phyloP scores from a whole-genome alignment of 441 rosid genomes.

The Jatropha multifida region DNA sequence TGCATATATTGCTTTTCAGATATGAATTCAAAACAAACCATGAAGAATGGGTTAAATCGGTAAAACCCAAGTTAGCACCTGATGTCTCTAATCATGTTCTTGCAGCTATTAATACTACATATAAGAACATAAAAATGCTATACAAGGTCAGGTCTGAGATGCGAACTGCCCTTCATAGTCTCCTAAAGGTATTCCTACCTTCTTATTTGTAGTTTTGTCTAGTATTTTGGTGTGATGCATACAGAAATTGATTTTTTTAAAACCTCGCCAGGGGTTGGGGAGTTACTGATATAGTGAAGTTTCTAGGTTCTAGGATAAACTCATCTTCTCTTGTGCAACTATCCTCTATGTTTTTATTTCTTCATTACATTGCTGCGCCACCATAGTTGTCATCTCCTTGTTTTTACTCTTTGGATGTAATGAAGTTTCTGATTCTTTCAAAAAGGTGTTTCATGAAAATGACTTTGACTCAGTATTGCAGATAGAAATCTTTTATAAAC shows the following conservation, averaged over 20 bases:
- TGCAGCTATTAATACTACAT: constrained; percentile 52
- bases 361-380: neutral
- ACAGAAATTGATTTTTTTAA: neutral
- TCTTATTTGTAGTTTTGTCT: constrained; percentile 11
- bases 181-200: constrained; percentile 59
- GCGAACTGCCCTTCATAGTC: constrained; percentile 70
- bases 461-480: neutral
- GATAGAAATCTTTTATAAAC: neutral
- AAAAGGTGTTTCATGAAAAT: neutral
- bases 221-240: constrained; percentile 11
- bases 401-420: neutral
- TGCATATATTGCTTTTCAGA: constrained; percentile 44
- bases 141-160: constrained; percentile 78
- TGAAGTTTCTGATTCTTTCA: neutral
- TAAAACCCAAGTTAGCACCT: constrained; percentile 72
- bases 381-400: no score
- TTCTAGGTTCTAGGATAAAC: neutral
- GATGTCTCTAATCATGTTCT: constrained; percentile 52
- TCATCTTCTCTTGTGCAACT: neutral
- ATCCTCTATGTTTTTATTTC: neutral
- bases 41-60: constrained; percentile 84
- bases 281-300: neutral
- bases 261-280: no score
- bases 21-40: constrained; percentile 87
- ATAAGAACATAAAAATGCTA: constrained; percentile 53